Evolutionary conservation across 805 yeast genomes (phyloP).

Genomic region (Saccharomycopsis selenospora): DNA sequence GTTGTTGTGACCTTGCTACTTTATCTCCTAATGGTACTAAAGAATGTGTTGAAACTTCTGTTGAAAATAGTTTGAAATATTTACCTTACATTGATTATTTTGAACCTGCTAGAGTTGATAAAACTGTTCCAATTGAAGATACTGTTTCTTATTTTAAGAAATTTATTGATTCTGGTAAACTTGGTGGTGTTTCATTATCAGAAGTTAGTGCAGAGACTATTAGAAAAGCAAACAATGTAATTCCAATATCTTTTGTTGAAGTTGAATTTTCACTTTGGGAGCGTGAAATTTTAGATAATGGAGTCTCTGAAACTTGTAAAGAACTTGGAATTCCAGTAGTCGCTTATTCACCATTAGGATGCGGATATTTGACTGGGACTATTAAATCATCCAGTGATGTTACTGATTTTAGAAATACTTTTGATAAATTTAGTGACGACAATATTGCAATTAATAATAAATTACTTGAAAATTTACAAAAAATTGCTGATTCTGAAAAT

Average conservation of each 20-base stretch:
- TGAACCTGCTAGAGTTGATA: conserved; percentile 69
- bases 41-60: conserved; percentile 40
- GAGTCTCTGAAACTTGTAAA: conserved; percentile 52
- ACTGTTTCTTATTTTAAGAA: conserved; percentile 50
- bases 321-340: conserved; percentile 57
- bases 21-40: conserved; percentile 43
- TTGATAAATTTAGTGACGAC: conserved; percentile 57
- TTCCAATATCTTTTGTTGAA: conserved; percentile 64
- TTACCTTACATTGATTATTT: conserved; percentile 49
- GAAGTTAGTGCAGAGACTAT: conserved; percentile 64
- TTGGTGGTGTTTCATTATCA: conserved; percentile 67
- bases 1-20: conserved; percentile 39
- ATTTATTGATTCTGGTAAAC: conserved; percentile 52
- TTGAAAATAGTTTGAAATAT: conserved; percentile 36
- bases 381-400: conserved; percentile 41
- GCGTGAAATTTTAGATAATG: conserved; percentile 55
- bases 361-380: conserved; percentile 68
- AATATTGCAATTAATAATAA: conserved; percentile 45
- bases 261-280: conserved; percentile 69
- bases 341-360: conserved; percentile 78
- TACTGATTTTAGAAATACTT: conserved; percentile 44
- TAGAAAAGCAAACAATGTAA: conserved; percentile 45
- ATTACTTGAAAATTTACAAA: conserved; percentile 41
- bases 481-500: conserved; percentile 39
- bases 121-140: conserved; percentile 47